A percentile compares a stretch with the other conserved stretches of the same genome.
Conservation (phyloP, 805 yeast genomes). For the Yarrowia osloensis region DNA sequence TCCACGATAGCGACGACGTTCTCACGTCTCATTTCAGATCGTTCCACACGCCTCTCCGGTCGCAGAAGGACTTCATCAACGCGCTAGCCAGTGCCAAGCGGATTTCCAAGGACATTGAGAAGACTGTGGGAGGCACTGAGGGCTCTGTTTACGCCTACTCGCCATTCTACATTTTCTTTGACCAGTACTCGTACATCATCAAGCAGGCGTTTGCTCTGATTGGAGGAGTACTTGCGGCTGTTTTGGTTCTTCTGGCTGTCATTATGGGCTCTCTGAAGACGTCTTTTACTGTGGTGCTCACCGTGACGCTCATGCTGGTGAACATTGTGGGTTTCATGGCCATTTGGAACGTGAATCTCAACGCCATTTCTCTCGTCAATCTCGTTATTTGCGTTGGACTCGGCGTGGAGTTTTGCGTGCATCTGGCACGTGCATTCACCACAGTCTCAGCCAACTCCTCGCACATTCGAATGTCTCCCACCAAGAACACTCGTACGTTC, state of each 20-base stretch:
- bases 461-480: conserved; percentile 34
- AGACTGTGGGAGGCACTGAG: conserved; percentile 39
- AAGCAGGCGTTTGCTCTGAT: conserved; percentile 58
- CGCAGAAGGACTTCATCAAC: conserved; percentile 79
- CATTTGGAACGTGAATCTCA: conserved; percentile 70
- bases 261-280: conserved; percentile 68
- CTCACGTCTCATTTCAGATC: conserved; percentile 72
- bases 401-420: conserved; percentile 91
- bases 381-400: conserved; percentile 89
- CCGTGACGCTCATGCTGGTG: conserved; percentile 64
- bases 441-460: conserved; percentile 39
- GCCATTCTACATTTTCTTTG: conserved; percentile 89
- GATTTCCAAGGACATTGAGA: conserved; percentile 54
- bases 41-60: conserved; percentile 73
- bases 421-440: conserved; percentile 77
- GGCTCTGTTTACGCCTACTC: conserved; percentile 82
- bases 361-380: conserved; percentile 88
- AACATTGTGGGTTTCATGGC: conserved; percentile 83
- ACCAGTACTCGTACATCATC: conserved; percentile 74
- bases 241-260: conserved; percentile 55
- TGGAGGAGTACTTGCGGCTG: conserved; percentile 50
- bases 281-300: conserved; percentile 56
- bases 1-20: conserved; percentile 49
- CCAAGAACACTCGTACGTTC: conserved; percentile 46
- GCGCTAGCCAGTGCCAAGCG: conserved; percentile 76